Base-by-base conservation (phyloP, 2,329 filamentous ascomycete species). In the Sporothrix mexicana region DNA sequence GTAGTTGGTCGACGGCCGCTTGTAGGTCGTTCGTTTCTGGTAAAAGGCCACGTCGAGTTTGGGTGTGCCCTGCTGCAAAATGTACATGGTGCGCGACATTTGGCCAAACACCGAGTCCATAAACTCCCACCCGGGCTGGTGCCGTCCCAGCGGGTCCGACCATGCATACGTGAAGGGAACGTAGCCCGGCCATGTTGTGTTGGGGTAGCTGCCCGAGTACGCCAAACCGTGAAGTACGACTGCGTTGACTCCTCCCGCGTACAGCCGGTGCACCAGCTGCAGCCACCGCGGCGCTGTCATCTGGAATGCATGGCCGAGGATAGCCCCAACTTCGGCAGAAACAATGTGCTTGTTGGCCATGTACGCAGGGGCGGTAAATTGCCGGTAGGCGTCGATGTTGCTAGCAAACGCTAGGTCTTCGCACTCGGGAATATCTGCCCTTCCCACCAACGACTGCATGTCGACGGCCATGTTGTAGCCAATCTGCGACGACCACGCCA, bases 381-480 rank as follows among this genome's bases (percentile, higher is more conserved):
- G 66, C 23, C 66, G 47, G 25, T 53, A 68, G 47, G 66, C 66
- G 17, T 68, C 66, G 15, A 68, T 55, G 47, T 53, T 68, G 47
- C 66, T 43, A 10, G 47, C 66, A 53, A 68, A 53, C 3, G 66
- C 66, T 3, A 68, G 47, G 25, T 68, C 66, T 17, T 68, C 66
- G 10, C 66, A 68, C 47, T 68, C 66, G 47, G 66, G 66, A 2
- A 68, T n/a, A 25, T 68, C 66, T 17, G 66, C 66, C 12, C 43
- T 41, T 9, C 15, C 66, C 3, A 68, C 13, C 23, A 68, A 2
- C 8, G 66, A 10, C 36, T 67, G 64, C 66, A 68, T 68, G 47
- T 68, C 66, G 23, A 68, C 66, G 66, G 66, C 66, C 66, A 68
- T 53, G 17, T 68, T 68, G 47, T 68, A 68, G 66, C 66, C 66